A percentile compares a stretch with the other conserved stretches of the same genome.
phyloP scores from a whole-genome alignment of 1,284 basidiomycete genomes.

The Melampsora larici-populina region DNA sequence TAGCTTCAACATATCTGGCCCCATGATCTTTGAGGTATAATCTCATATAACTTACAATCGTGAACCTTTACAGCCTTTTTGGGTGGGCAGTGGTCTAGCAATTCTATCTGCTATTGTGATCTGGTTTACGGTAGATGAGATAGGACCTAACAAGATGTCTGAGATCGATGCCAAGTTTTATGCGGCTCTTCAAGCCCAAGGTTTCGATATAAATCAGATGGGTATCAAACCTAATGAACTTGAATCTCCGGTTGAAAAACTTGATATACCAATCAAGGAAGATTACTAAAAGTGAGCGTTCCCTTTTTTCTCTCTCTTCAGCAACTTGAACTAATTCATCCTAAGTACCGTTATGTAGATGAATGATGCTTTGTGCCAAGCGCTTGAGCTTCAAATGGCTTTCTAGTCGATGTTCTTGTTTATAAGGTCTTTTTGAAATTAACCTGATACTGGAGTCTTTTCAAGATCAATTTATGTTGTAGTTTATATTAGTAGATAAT shows the following conservation, averaged over 20 bases:
- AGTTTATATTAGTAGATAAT: too few relatives aligned
- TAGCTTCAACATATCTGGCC: background rate
- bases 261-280: background rate
- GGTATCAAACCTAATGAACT: conserved; percentile 56
- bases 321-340: too few relatives aligned
- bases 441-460: too few relatives aligned
- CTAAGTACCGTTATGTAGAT: too few relatives aligned
- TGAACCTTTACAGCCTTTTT: conserved; percentile 21
- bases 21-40: background rate
- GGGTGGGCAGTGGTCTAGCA: conserved; percentile 37
- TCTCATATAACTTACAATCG: background rate
- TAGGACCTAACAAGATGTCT: conserved; percentile 32
- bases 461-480: too few relatives aligned
- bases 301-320: too few relatives aligned
- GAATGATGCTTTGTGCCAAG: too few relatives aligned
- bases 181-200: conserved; percentile 69
- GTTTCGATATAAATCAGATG: conserved; percentile 71
- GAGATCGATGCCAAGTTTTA: conserved; percentile 62
- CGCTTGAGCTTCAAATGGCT: too few relatives aligned
- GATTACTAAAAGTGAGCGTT: background rate
- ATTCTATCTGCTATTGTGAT: conserved; percentile 30
- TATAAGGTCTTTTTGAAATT: too few relatives aligned
- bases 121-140: conserved; percentile 40
- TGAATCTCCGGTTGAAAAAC: background rate
- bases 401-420: too few relatives aligned